Evolutionary conservation across 2,329 filamentous ascomycete species (phyloP).

Genomic region (Orbilia javanica): DNA sequence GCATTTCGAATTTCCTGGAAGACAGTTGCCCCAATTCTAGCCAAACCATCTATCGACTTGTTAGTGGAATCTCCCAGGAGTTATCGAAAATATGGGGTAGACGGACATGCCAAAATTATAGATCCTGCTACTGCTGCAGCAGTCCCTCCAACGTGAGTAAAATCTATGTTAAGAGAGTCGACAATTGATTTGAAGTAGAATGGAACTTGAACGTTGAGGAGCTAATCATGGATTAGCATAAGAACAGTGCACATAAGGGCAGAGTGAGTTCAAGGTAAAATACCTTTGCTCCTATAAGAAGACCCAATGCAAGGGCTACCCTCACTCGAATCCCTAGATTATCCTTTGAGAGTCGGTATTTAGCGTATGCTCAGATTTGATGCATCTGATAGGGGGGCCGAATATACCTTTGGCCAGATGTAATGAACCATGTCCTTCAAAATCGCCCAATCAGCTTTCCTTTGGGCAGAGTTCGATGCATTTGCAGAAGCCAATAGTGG

Average conservation of each 20-base stretch:
- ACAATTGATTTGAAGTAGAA: conserved; percentile 99
- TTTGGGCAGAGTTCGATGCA: conserved; percentile 69
- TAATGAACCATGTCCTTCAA: conserved; percentile 98
- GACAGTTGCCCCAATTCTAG: conserved; percentile 86
- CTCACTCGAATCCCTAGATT: conserved; percentile 84
- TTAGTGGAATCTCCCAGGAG: conserved; percentile 23
- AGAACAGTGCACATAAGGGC: not conserved
- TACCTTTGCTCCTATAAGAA: conserved; percentile 89
- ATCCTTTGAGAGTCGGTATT: conserved; percentile 67
- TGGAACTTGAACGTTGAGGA: conserved; percentile 95
- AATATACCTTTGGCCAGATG: conserved; percentile 83
- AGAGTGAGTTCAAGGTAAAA: not conserved
- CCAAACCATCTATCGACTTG: conserved; percentile 75
- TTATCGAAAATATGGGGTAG: not conserved
- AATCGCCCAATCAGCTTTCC: conserved; percentile 97
- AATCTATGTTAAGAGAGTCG: conserved; percentile 96
- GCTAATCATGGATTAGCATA: conserved; percentile 64
- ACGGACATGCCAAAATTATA: conserved; percentile 86
- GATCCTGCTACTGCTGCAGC: conserved; percentile 89
- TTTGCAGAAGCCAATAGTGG: conserved; percentile 29
- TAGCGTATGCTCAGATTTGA: conserved; percentile 50
- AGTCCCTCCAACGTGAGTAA: conserved; percentile 86
- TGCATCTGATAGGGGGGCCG: not conserved
- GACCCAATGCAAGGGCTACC: conserved; percentile 83
- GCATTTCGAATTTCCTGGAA: conserved; percentile 96